Evolutionary conservation across 2,329 filamentous ascomycete species (phyloP), one percentile per base, ranked within the genome.

Genomic region (Pseudogymnoascus sp.): DNA sequence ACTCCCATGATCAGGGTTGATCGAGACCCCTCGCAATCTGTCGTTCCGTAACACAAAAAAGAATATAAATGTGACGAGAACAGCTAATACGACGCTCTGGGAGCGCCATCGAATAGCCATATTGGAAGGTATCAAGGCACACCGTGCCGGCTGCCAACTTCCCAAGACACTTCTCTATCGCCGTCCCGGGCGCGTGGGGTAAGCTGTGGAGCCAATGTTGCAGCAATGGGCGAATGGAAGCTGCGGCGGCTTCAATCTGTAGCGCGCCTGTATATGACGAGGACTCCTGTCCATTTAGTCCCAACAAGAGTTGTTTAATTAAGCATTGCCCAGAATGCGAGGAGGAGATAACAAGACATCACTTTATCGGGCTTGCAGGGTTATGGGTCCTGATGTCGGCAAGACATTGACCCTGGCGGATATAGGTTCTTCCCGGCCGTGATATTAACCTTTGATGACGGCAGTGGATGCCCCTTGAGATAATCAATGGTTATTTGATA

Each of bases 311-410:
- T 18, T 36, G 50, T 56, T 21, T 21, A 56, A 56, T 21, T 34
- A 56, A 56, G 50, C 50, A 56, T 56, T 56, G 50, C 28, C 50
- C 50, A 34, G 50, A 56, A 56, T 56, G 50, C 25, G 4, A 3
- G 28, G 12, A 34, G 16, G 50, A 21, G 50, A 56, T 56, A 56
- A 21, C 50, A 34, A 34, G 50, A 18, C 14, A 21, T 34, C 46
- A 11, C 50, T 56, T 56, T 56, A 56, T 56, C 50, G 3, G 46
- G 46, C 25, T 56, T 56, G 10, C 50, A 56, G 50, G 50, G 50
- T 56, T 21, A 56, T 56, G 28, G 50, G 23, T 28, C 21, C 42
- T 56, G 50, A 21, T 36, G 50, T 18, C 16, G 10, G 28, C 4
- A 4, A 23, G 21, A 23, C 21, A 34, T 56, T 56, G 50, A 56